Base-by-base conservation (phyloP, 1,139 yeast species). In the Debaryomycetaceae sp. region DNA sequence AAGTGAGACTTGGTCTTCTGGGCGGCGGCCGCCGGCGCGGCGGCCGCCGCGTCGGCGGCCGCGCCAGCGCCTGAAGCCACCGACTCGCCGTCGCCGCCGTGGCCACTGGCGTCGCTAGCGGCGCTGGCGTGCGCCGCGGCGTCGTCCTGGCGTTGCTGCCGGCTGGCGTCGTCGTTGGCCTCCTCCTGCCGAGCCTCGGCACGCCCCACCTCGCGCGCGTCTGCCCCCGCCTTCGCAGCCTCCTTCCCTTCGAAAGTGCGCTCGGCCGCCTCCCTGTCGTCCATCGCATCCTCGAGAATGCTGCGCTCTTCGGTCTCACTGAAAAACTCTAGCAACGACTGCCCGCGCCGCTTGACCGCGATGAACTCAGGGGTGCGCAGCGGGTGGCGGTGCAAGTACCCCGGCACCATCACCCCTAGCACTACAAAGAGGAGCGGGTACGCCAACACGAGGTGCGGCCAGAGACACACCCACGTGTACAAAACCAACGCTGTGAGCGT, bases 301-400 rank as follows among this genome's bases (percentile, higher is more conserved):
- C 71, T 61, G 23, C 48, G 46, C 15, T 66, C 71, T 2, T 61
- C 58, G 2, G 68, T 54, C n/a, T 66, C 66, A 12, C 64, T 59
- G 25, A 77, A 56, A 38, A 66, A 73, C 12, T 69, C 70, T 36
- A 78, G 53, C 5, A 78, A 49, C 0, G 81, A 68, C 33, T 73
- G 78, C 1, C 86, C 86, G 30, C 82, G 56, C 17, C 54, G 61
- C 39, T 65, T 64, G 13, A 71, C 68, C 2, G 58, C 43, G 13
- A 75, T 58, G 18, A 65, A 43, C 17, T 63, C 61, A 0, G 70
- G 65, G 9, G 61, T 57, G 18, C 64, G 56, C 44, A 75, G 61
- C 0, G 89, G 95, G 49, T 86, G 95, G 33, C 86, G 65, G 32
- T 71, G 64, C 14, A 75, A 61, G 46, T 79, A 88, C 1, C 84